Conservation (phyloP, 352 stramenopile species). For the Peronospora destructor region DNA sequence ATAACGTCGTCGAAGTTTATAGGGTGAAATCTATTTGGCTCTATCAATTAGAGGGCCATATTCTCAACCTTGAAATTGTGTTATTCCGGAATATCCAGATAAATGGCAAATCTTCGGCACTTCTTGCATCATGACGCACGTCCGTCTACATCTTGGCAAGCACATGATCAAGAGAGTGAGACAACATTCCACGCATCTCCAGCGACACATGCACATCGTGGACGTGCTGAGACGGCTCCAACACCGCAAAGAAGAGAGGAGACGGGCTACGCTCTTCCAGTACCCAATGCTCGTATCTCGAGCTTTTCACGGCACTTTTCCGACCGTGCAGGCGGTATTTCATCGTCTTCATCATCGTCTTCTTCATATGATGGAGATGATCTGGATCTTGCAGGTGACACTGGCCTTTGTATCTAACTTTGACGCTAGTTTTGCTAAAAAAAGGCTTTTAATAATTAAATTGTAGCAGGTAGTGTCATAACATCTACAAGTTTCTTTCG, state of each 20-base stretch:
- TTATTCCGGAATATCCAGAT: no score
- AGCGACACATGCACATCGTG: conserved; percentile 18
- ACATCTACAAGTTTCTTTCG: conserved; percentile 62
- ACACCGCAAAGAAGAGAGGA: conserved; percentile 12
- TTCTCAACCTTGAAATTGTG: no score
- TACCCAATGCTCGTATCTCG: conserved; percentile 11
- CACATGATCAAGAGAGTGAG: conserved; percentile 2
- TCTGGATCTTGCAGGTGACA: conserved; percentile 11
- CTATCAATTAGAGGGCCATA: no score
- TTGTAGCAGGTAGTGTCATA: conserved; percentile 8
- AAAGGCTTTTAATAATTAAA: no score
- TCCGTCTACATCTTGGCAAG: neutral
- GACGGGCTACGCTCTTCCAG: conserved; percentile 9
- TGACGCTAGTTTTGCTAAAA: no score
- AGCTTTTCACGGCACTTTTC: conserved; percentile 28
- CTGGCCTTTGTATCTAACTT: no score
- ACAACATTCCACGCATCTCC: conserved; percentile 6
- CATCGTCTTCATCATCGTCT: conserved; percentile 28
- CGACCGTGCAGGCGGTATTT: conserved; percentile 17
- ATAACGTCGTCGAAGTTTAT: no score
- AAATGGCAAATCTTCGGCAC: conserved; percentile 17
- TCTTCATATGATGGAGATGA: conserved; percentile 26
- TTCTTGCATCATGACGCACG: conserved; percentile 20
- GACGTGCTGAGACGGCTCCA: conserved; percentile 29
- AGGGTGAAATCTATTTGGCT: no score